Evolutionary conservation across 176 grass and related monocot species (phyloP).

Genomic region (Hsuehochloa calcarea): DNA sequence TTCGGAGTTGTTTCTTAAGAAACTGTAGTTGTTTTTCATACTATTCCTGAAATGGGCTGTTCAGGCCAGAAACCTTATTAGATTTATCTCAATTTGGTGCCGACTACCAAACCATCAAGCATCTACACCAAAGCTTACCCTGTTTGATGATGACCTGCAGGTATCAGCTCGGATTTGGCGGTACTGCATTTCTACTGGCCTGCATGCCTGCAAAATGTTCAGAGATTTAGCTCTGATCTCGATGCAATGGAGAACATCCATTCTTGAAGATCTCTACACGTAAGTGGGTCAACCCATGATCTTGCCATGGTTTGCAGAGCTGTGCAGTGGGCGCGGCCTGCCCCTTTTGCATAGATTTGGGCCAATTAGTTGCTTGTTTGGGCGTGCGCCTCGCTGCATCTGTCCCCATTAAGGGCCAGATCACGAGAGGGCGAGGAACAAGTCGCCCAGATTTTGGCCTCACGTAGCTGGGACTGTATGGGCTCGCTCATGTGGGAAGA

Average conservation of each 20-base stretch:
- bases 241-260: conserved; percentile 27
- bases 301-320: conserved; percentile 15
- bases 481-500: conserved; percentile 37
- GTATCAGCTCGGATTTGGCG: not conserved
- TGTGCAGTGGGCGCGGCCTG: conserved; percentile 43
- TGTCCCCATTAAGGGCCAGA: conserved; percentile 39
- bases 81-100: not conserved
- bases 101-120: not conserved
- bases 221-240: conserved; percentile 30
- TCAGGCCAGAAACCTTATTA: not conserved
- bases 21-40: not conserved
- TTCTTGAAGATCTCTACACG: conserved; percentile 24
- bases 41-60: not conserved
- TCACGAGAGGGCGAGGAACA: conserved; percentile 63
- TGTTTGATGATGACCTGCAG: conserved; percentile 36
- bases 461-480: conserved; percentile 39
- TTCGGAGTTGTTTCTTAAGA: not conserved
- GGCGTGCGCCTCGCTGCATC: conserved; percentile 42
- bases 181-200: not conserved
- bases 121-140: not conserved
- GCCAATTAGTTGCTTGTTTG: conserved; percentile 50
- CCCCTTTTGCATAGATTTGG: conserved; percentile 21
- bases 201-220: not conserved
- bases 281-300: conserved; percentile 38
- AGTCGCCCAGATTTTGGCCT: conserved; percentile 62